Conservation (phyloP, 2,329 filamentous ascomycete species). For the Cladophialophora chaetospira region DNA sequence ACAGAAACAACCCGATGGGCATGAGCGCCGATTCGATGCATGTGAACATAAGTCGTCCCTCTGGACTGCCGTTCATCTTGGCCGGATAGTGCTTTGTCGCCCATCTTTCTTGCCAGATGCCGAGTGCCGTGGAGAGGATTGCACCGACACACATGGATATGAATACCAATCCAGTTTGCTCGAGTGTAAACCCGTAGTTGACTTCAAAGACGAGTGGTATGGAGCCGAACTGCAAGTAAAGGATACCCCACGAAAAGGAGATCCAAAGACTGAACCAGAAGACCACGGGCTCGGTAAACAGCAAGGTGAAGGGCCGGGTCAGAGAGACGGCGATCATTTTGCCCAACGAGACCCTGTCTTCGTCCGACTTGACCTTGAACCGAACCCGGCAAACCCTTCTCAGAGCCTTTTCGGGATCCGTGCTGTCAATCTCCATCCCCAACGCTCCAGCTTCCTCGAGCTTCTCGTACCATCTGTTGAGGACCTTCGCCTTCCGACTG, state of each 20-base stretch:
- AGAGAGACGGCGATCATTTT: conserved; percentile 31
- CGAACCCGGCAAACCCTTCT: conserved; percentile 34
- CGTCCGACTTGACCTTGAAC: conserved; percentile 30
- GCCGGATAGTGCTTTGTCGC: conserved; percentile 34
- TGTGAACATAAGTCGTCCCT: conserved; percentile 78
- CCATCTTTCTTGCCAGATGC: conserved; percentile 71
- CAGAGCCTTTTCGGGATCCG: conserved; percentile 62
- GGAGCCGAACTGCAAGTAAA: conserved; percentile 81
- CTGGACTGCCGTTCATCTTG: conserved; percentile 57
- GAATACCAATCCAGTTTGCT: conserved; percentile 72
- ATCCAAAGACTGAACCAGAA: conserved; percentile 83
- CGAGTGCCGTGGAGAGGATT: conserved; percentile 66
- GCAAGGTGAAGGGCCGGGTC: conserved; percentile 46
- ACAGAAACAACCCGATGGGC: conserved; percentile 78
- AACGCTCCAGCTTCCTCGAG: conserved; percentile 68
- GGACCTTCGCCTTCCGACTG: conserved; percentile 67
- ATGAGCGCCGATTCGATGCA: conserved; percentile 76
- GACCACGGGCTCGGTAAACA: conserved; percentile 65
- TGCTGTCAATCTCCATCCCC: conserved; percentile 45
- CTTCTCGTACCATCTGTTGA: conserved; percentile 79
- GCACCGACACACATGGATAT: conserved; percentile 69
- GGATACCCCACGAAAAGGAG: conserved; percentile 82
- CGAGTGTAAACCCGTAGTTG: conserved; percentile 67
- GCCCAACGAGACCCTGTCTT: conserved; percentile 27
- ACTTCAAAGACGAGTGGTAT: conserved; percentile 74